Conservation (phyloP, 352 stramenopile genomes). For the Phytopythium cucurbitacearum region DNA sequence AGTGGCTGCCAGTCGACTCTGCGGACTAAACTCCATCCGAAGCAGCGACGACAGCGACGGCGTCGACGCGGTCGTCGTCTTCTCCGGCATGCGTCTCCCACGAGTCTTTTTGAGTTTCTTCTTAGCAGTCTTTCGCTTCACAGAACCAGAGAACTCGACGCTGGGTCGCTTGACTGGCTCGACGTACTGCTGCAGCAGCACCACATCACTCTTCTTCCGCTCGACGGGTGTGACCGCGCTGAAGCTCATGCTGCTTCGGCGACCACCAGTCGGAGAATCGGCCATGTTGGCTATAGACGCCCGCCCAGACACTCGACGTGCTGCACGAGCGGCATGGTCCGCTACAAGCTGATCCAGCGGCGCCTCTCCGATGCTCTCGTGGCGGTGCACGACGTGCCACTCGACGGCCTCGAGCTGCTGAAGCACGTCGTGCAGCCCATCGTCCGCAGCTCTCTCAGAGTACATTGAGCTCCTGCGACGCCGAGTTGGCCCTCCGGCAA, state of each 20-base stretch:
- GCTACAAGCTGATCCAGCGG: conserved; percentile 8
- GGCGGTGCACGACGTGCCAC: conserved; percentile 37
- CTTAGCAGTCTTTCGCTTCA: conserved; percentile 6
- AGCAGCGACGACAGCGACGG: conserved; percentile 29
- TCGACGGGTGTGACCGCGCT: not conserved
- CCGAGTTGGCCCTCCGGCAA: too few species aligned
- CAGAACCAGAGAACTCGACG: not conserved
- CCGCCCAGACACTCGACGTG: not conserved
- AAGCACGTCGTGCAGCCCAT: conserved; percentile 18
- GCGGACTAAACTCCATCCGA: conserved; percentile 24
- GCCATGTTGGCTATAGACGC: not conserved
- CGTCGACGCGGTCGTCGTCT: conserved; percentile 8
- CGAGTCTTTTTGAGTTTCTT: conserved; percentile 7
- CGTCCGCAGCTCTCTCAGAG: conserved; percentile 3
- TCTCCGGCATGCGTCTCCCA: conserved; percentile 1
- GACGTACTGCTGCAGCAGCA: too few species aligned
- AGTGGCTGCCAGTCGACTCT: not conserved
- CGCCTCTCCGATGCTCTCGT: conserved; percentile 20
- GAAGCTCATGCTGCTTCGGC: not conserved
- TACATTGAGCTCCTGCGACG: too few species aligned
- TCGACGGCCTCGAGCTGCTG: conserved; percentile 41
- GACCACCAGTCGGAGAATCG: not conserved
- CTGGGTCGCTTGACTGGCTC: too few species aligned
- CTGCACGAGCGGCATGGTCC: not conserved
- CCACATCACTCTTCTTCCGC: too few species aligned